Base-by-base conservation (phyloP, 495 filamentous ascomycete genomes). In the Wilcoxina mikolae region DNA sequence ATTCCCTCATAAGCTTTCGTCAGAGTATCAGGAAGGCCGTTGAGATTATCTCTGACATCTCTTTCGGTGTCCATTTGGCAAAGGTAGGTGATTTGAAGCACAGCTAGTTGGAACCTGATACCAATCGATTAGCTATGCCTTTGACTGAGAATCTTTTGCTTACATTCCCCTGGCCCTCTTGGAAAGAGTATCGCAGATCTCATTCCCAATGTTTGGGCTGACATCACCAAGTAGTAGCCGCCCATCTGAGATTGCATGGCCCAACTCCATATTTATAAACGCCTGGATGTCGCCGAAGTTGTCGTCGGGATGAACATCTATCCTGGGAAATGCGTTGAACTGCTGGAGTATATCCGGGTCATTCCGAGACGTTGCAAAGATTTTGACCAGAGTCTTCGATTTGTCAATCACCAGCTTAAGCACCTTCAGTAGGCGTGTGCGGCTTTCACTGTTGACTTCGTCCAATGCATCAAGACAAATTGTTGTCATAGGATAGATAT, bases 311-410 rank as follows among this genome's bases (percentile, higher is more conserved):
- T 12, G 20, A 10, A 45, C 9, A 7, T 45, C 42, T 18, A n/a
- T n/a, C n/a, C n/a, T n/a, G n/a, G n/a, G n/a, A n/a, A n/a, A n/a
- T n/a, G n/a, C n/a, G n/a, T n/a, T 12, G 9, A 45, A 23, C 42
- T 45, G 42, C 11, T 10, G 7, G 42, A 45, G 7, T 4, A 63
- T 61, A 50, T 61, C 55, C 1, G 28, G 5, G 17, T 63, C 55
- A 12, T 55, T 49, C 23, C 60, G 56, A 25, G 53, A 61, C 5
- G 60, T 56, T 10, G 58, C 46, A 43, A 63, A 61, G 1, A 63
- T 28, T 18, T 63, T 63, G 3, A 63, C 44, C 1, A 61, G n/a
- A 15, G 35, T 35, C 27, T 31, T 23, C 3, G 59, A 43, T 0
- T 44, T 25, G 9, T 48, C 0, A 9, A 58, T 55, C 12, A 63